phyloP scores from a whole-genome alignment of 2,329 filamentous ascomycete species.

The Fusarium proliferatum region DNA sequence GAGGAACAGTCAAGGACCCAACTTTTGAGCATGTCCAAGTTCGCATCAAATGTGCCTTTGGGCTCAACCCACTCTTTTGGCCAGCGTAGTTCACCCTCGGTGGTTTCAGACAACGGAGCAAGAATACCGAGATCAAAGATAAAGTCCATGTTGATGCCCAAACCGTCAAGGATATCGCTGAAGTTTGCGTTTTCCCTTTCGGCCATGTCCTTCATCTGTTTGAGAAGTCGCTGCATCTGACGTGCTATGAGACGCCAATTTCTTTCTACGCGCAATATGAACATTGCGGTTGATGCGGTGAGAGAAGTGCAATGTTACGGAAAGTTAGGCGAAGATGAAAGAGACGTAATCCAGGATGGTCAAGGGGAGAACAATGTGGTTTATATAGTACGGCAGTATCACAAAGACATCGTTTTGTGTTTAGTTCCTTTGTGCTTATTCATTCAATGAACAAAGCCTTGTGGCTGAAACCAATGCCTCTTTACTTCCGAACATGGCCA shows the following conservation, averaged over 20 bases:
- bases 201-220: background rate
- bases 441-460: background rate
- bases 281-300: background rate
- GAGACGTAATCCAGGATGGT: background rate
- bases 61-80: background rate
- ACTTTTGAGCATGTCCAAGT: background rate
- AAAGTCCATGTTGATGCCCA: background rate
- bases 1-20: background rate
- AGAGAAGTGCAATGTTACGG: background rate
- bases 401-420: background rate
- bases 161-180: background rate
- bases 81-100: background rate
- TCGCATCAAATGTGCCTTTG: background rate
- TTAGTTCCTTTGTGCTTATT: background rate
- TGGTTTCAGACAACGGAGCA: background rate
- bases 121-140: background rate
- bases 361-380: too few species aligned
- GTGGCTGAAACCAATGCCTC: background rate
- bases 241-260: background rate
- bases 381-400: background rate
- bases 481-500: background rate
- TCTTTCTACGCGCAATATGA: background rate
- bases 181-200: background rate
- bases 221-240: background rate
- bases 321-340: background rate